phyloP scores from a whole-genome alignment of 208 protist species.

The Acanthamoeba triangularis region DNA sequence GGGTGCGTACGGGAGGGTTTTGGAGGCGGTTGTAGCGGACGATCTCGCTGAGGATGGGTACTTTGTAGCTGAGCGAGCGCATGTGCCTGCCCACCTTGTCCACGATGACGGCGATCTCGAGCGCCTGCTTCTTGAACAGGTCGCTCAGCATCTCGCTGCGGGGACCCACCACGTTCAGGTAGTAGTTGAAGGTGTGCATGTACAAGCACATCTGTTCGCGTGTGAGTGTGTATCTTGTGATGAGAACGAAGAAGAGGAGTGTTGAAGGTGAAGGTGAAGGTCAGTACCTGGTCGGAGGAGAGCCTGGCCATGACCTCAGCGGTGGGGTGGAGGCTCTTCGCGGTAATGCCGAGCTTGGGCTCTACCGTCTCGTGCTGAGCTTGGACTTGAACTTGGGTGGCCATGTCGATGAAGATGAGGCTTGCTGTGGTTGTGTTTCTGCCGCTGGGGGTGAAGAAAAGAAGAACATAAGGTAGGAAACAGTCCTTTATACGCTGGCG shows the following conservation, averaged over 20 bases:
- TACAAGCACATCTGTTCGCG: neutral
- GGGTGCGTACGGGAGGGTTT: neutral
- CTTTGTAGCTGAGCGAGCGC: neutral
- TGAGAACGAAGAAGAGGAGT: neutral
- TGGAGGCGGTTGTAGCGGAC: neutral
- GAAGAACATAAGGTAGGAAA: neutral
- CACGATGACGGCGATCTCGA: neutral
- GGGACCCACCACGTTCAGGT: conserved; percentile 18
- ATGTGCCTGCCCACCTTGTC: neutral
- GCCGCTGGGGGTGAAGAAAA: neutral
- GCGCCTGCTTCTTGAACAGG: neutral
- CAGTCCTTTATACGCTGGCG: too few relatives aligned
- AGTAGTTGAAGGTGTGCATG: conserved; percentile 35
- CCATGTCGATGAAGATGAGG: neutral
- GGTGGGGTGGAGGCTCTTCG: neutral
- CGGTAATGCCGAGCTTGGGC: neutral
- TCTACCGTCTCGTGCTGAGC: neutral
- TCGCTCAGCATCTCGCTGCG: neutral
- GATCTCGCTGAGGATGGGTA: conserved; percentile 42
- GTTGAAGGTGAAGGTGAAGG: neutral
- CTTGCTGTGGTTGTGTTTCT: neutral
- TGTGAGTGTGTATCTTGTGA: neutral
- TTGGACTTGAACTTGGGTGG: conserved; percentile 22
- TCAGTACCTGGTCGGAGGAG: neutral
- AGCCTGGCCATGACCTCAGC: neutral